A percentile compares a stretch with the other conserved stretches of the same genome.
Conservation (phyloP, 805 yeast genomes). For the Isabelozyma pseudorhagii region DNA sequence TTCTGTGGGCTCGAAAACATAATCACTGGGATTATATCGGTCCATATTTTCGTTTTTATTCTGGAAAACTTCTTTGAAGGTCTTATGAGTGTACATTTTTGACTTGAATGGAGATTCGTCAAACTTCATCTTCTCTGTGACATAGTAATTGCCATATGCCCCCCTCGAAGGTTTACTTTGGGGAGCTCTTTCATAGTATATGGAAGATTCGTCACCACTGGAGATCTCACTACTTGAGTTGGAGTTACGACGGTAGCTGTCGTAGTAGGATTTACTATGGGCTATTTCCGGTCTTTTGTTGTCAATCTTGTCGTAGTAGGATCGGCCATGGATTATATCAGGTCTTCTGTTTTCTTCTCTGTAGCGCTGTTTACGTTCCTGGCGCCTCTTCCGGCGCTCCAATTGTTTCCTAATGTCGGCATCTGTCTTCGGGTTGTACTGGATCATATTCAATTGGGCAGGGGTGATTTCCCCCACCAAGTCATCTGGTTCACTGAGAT, state of each 20-base stretch:
- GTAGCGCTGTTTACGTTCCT: background rate
- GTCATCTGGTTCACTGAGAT: conserved; percentile 20
- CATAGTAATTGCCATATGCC: conserved; percentile 25
- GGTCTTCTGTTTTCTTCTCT: background rate
- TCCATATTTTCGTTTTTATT: conserved; percentile 26
- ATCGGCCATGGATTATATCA: background rate
- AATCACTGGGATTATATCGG: conserved; percentile 37
- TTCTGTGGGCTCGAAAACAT: conserved; percentile 31
- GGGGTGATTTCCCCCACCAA: conserved; percentile 35
- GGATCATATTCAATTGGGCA: conserved; percentile 30
- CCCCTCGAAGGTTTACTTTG: background rate
- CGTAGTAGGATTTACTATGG: background rate
- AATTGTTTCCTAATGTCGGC: background rate
- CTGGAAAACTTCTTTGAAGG: conserved; percentile 35
- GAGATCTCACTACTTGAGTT: background rate
- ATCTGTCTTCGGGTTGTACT: conserved; percentile 5
- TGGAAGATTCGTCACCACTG: conserved; percentile 2
- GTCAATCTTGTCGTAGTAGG: background rate
- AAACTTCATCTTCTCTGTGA: conserved; percentile 32
- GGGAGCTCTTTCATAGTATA: conserved; percentile 1
- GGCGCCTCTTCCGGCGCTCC: conserved; percentile 2
- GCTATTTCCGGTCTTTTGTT: background rate
- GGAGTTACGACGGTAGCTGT: background rate
- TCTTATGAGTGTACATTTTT: conserved; percentile 35
- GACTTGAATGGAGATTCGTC: conserved; percentile 34